phyloP scores from a whole-genome alignment of 1,139 yeast species.

The Candida tunisiensis region DNA sequence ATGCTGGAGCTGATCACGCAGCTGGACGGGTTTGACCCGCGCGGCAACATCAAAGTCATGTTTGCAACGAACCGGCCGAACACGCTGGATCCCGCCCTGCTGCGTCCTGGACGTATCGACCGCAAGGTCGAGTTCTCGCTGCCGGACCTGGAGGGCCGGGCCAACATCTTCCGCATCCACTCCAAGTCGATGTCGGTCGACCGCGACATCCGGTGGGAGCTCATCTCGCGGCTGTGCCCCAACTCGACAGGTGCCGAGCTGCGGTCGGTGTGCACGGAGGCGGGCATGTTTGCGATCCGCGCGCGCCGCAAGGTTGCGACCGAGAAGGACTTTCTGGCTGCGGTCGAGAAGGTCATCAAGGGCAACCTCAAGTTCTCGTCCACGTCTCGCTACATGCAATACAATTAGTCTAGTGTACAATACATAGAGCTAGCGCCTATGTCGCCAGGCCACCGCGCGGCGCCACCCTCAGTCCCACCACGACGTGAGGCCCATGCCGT shows the following conservation, averaged over 20 bases:
- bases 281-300: constrained; percentile 98
- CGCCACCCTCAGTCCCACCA: constrained; percentile 64
- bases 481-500: constrained; percentile 88
- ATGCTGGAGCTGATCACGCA: constrained; percentile 97
- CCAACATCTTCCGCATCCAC: constrained; percentile 92
- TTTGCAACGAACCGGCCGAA: constrained; percentile 98
- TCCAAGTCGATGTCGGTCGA: constrained; percentile 94
- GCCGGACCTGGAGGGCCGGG: constrained; percentile 95
- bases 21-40: constrained; percentile 93
- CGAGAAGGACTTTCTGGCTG: constrained; percentile 91
- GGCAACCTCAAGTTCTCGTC: constrained; percentile 97
- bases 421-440: too few relatives aligned
- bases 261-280: constrained; percentile 92
- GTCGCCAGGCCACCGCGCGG: background rate
- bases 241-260: constrained; percentile 98
- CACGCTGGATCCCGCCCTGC: constrained; percentile 89
- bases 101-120: constrained; percentile 97
- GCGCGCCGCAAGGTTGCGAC: constrained; percentile 97
- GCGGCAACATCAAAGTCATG: constrained; percentile 98
- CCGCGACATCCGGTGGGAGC: constrained; percentile 95
- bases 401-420: constrained; percentile 31
- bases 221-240: constrained; percentile 92
- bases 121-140: constrained; percentile 93
- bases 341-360: constrained; percentile 95
- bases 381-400: constrained; percentile 96